Evolutionary conservation across 192 early-diverging fungal species (phyloP).

Genomic region (Chytriomyces hyalinus): DNA sequence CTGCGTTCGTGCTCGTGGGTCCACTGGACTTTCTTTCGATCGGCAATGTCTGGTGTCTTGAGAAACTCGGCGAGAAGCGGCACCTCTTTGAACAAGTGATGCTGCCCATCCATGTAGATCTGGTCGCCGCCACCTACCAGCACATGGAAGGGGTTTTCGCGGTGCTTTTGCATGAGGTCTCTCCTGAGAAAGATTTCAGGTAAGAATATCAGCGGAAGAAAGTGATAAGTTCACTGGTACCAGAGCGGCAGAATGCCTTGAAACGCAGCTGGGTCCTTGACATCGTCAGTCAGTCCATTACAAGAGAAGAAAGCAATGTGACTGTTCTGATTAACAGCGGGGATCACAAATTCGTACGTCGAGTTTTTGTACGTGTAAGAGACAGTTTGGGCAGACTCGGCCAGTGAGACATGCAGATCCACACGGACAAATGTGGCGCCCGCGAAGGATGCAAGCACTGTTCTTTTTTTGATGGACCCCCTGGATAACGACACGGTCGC

Average conservation of each 20-base stretch:
- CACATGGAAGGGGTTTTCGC: slow-evolving; percentile 16
- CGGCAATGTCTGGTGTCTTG: slow-evolving; percentile 44
- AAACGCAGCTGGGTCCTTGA: slow-evolving; percentile 17
- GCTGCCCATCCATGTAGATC: slow-evolving; percentile 42
- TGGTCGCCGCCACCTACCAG: slow-evolving; percentile 50
- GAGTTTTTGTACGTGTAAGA: neutral
- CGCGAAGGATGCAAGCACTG: neutral
- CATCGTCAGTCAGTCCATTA: slow-evolving; percentile 21
- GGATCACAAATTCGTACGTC: neutral
- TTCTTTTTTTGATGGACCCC: neutral
- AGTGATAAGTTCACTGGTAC: neutral
- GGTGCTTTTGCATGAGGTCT: slow-evolving; percentile 10
- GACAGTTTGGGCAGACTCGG: neutral
- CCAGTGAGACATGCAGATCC: neutral
- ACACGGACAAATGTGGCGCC: neutral
- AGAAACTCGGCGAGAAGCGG: slow-evolving; percentile 34
- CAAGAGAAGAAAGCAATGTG: slow-evolving; percentile 25
- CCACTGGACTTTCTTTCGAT: slow-evolving; percentile 56
- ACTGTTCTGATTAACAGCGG: neutral
- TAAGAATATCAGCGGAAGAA: neutral
- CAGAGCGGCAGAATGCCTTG: slow-evolving; percentile 1
- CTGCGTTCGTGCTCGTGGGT: slow-evolving; percentile 59
- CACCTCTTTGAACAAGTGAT: slow-evolving; percentile 30
- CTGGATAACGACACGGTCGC: neutral
- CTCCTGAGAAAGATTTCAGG: neutral